These are phyloP conservation scores for Plasmodium fragile DNA, from an alignment of 169 alveolate species.

Conservation along the genomic window DNA sequence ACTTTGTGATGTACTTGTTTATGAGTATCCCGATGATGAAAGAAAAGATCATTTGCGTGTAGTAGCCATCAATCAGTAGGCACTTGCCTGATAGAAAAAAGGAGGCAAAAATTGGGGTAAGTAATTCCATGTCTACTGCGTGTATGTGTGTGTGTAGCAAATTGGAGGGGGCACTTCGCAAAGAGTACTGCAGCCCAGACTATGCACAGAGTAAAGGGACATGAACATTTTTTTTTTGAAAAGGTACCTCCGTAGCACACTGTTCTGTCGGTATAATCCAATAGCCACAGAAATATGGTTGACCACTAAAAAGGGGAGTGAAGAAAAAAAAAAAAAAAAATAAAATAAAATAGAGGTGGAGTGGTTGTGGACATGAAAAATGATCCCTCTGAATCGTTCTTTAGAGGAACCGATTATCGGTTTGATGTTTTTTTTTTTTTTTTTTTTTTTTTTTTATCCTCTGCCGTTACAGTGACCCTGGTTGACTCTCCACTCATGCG, in stretches of 20 bases:
- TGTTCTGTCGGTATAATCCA: slow-evolving; percentile 79
- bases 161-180: background rate
- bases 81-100: slow-evolving; percentile 43
- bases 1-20: slow-evolving; percentile 48
- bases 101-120: background rate
- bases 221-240: background rate
- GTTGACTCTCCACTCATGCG: background rate
- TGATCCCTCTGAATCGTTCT: background rate
- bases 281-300: slow-evolving; percentile 77
- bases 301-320: slow-evolving; percentile 53
- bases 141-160: background rate
- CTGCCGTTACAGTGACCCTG: background rate
- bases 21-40: slow-evolving; percentile 76
- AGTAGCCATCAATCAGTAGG: slow-evolving; percentile 77
- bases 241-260: slow-evolving; percentile 58
- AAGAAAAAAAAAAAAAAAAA: background rate
- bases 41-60: slow-evolving; percentile 75
- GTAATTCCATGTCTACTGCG: background rate
- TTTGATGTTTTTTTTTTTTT: background rate
- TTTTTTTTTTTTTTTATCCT: background rate
- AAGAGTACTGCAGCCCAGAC: background rate
- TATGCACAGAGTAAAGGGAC: background rate
- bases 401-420: background rate
- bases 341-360: background rate
- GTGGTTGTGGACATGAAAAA: background rate